Evolutionary conservation across 306 rosid genomes (phyloP).

Genomic region (Rosa rugosa): DNA sequence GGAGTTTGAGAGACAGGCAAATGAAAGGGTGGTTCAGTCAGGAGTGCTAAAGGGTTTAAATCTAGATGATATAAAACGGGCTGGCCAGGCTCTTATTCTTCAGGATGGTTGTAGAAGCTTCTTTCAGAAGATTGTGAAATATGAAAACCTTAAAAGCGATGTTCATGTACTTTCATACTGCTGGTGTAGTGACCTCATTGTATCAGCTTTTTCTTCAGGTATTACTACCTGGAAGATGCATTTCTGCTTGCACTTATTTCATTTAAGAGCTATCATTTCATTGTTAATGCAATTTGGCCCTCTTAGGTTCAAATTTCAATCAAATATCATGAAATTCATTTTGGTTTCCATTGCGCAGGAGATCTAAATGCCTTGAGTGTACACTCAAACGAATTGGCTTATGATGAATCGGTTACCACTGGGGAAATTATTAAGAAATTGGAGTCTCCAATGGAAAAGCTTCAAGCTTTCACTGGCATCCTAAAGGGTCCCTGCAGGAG

Average conservation of each 20-base stretch:
- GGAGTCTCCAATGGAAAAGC: conserved; percentile 29
- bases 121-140: conserved; percentile 21
- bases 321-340: background rate
- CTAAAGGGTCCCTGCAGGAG: conserved; percentile 1
- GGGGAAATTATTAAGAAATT: conserved; percentile 29
- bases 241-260: background rate
- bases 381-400: conserved; percentile 28
- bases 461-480: conserved; percentile 16
- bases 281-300: background rate
- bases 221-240: background rate
- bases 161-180: conserved; percentile 30
- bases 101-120: conserved; percentile 33
- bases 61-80: conserved; percentile 15
- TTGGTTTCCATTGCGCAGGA: conserved; percentile 5
- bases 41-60: conserved; percentile 22
- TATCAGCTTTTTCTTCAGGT: conserved; percentile 35
- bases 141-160: conserved; percentile 5
- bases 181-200: conserved; percentile 30
- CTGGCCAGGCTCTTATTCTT: conserved; percentile 24
- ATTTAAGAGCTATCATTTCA: background rate
- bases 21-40: conserved; percentile 22
- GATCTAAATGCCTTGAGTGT: conserved; percentile 18
- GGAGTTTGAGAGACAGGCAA: conserved; percentile 25
- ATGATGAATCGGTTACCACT: conserved; percentile 16
- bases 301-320: background rate